Base-by-base conservation (phyloP, 495 filamentous ascomycete genomes). In the Hypoxylon cercidicola region DNA sequence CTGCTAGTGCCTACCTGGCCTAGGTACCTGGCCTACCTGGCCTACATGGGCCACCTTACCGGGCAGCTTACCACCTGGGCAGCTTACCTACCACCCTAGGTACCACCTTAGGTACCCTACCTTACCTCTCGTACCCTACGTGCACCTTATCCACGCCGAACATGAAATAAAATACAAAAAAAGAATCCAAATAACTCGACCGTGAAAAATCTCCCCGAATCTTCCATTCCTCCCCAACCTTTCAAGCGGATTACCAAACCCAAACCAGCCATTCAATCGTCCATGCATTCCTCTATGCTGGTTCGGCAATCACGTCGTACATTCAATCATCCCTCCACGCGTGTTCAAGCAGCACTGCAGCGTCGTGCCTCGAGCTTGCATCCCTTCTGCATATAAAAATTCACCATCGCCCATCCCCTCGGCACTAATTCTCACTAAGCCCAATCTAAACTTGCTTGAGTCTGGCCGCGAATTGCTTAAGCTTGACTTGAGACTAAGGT, bases 381-480 rank as follows among this genome's bases (percentile, higher is more conserved):
- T 67, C 45, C 55, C 50, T 43, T 67, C 64, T 67, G 64, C 64
- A 68, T 68, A 68, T 68, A 68, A 68, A 68, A 68, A 62, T 62
- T 68, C 58, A 62, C 64, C 64, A 68, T 68, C 52, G 62, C 64
- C 64, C 64, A 68, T 68, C 59, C 64, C 64, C 64, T 68, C 64
- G 64, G 64, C 64, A 68, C 64, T 68, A 68, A 63, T 58, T 62
- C 47, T 68, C 64, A 62, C 64, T 68, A 68, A 68, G 54, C 64
- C 64, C 64, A 68, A 68, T 68, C 64, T 68, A 68, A 68, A 62
- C 64, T 45, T 68, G 59, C 59, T 58, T 68, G 54, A 68, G 64
- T 62, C 64, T 68, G 64, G 64, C 62, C 64, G 64, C 59, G 59
- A 68, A 61, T 62, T 54, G n/a, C n/a, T n/a, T n/a, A n/a, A n/a